Conservation (phyloP, 352 stramenopile species). For the Globisporangium orthogonon region DNA sequence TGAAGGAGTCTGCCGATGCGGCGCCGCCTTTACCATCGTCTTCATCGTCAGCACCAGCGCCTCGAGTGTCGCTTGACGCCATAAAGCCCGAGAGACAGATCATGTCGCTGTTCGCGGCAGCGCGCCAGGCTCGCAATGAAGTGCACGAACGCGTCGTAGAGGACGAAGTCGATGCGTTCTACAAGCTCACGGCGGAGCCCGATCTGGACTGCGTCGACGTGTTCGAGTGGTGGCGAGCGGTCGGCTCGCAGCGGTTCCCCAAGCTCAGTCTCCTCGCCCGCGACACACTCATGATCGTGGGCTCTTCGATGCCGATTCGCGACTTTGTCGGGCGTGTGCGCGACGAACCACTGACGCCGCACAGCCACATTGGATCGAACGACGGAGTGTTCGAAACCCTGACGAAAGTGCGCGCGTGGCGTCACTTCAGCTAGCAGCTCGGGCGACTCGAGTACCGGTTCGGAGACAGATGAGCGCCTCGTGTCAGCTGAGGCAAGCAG, state of each 20-base stretch:
- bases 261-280: slow-evolving; percentile 8
- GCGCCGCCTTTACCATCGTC: neutral
- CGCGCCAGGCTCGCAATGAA: slow-evolving; percentile 9
- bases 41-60: neutral
- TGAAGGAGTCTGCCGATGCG: neutral
- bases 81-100: neutral
- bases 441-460: too few relatives aligned
- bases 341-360: neutral
- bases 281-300: slow-evolving; percentile 10
- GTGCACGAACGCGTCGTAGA: slow-evolving; percentile 2
- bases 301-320: slow-evolving; percentile 4
- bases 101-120: slow-evolving; percentile 7
- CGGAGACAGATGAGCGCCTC: too few relatives aligned
- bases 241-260: slow-evolving; percentile 9
- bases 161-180: slow-evolving; percentile 13
- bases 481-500: too few relatives aligned
- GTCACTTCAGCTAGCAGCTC: neutral
- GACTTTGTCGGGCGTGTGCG: neutral
- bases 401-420: neutral
- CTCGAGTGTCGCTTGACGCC: neutral
- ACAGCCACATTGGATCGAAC: neutral
- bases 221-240: slow-evolving; percentile 8
- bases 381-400: neutral
- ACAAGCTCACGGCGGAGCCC: slow-evolving; percentile 9
- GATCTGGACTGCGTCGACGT: slow-evolving; percentile 8